Evolutionary conservation across 208 protist genomes (phyloP).

Genomic region (Trypanosoma cruzi): DNA sequence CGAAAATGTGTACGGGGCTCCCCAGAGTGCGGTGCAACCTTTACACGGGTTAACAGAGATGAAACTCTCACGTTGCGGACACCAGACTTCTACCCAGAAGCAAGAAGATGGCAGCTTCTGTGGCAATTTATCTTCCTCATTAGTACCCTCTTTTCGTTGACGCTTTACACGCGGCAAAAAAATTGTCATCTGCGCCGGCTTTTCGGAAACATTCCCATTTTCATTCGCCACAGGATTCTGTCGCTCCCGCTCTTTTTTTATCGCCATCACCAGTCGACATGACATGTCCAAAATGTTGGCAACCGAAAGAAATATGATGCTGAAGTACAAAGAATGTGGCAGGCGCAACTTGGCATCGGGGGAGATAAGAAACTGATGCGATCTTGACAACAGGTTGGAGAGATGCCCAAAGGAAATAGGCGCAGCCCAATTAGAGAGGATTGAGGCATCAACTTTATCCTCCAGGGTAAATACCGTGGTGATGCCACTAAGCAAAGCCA

Average conservation of each 20-base stretch:
- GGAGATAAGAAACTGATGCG: background rate
- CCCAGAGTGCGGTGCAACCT: slow-evolving; percentile 76
- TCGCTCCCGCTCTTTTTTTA: slow-evolving; percentile 19
- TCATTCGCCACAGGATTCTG: slow-evolving; percentile 4
- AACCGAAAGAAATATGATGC: slow-evolving; percentile 39
- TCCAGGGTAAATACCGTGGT: slow-evolving; percentile 26
- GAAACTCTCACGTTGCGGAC: slow-evolving; percentile 67
- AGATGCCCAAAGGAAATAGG: slow-evolving; percentile 23
- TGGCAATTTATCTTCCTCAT: slow-evolving; percentile 29
- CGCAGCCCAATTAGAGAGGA: slow-evolving; percentile 29
- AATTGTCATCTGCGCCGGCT: slow-evolving; percentile 28
- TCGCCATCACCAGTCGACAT: slow-evolving; percentile 47
- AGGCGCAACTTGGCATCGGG: slow-evolving; percentile 17
- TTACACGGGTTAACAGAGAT: slow-evolving; percentile 85
- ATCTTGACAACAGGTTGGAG: slow-evolving; percentile 11
- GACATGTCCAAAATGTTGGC: slow-evolving; percentile 45
- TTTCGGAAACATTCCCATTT: slow-evolving; percentile 7
- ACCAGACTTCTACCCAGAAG: slow-evolving; percentile 92
- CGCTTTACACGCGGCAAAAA: slow-evolving; percentile 30
- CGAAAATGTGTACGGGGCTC: slow-evolving; percentile 84
- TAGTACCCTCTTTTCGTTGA: slow-evolving; percentile 5
- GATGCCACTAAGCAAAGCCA: slow-evolving; percentile 24
- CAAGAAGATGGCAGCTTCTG: slow-evolving; percentile 71
- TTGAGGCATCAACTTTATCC: background rate
- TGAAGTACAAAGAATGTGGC: slow-evolving; percentile 32